phyloP scores from a whole-genome alignment of 139 green algal species.

The Volvox reticuliferus region DNA sequence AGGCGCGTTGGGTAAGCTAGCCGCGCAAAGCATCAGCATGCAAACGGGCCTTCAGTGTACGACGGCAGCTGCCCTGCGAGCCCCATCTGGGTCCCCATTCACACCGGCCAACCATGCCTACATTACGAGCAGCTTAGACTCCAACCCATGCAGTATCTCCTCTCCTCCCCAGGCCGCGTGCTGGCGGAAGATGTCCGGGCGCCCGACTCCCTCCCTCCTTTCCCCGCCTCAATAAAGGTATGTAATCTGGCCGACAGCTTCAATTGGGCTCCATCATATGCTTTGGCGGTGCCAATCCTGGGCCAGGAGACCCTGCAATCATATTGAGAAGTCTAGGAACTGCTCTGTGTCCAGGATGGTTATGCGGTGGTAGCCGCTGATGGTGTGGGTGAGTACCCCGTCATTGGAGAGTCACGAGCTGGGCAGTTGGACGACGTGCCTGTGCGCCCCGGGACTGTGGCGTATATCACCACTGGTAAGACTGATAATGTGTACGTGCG shows the following conservation, averaged over 20 bases:
- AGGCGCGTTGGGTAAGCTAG: conserved; percentile 55
- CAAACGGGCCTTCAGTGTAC: no score
- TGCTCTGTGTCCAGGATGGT: conserved; percentile 81
- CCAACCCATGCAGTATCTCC: neutral
- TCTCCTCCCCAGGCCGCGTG: conserved; percentile 51
- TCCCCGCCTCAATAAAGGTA: conserved; percentile 95
- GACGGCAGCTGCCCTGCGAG: no score
- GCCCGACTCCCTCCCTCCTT: conserved; percentile 87
- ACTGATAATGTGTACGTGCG: neutral
- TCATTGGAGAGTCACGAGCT: conserved; percentile 84
- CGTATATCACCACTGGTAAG: conserved; percentile 93
- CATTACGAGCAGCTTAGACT: no score
- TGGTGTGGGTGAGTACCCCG: conserved; percentile 81
- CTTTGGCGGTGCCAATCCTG: no score
- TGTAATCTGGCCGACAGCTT: neutral
- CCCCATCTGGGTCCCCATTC: no score
- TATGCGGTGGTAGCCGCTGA: conserved; percentile 92
- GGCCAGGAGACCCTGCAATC: no score
- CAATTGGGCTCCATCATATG: no score
- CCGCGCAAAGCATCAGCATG: no score
- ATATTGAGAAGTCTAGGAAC: no score
- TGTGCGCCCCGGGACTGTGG: conserved; percentile 73
- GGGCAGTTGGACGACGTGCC: conserved; percentile 69
- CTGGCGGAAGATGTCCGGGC: conserved; percentile 84
- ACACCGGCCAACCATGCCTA: no score